Conservation (phyloP, 495 filamentous ascomycete genomes). For the Opeltia flavorubescens region DNA sequence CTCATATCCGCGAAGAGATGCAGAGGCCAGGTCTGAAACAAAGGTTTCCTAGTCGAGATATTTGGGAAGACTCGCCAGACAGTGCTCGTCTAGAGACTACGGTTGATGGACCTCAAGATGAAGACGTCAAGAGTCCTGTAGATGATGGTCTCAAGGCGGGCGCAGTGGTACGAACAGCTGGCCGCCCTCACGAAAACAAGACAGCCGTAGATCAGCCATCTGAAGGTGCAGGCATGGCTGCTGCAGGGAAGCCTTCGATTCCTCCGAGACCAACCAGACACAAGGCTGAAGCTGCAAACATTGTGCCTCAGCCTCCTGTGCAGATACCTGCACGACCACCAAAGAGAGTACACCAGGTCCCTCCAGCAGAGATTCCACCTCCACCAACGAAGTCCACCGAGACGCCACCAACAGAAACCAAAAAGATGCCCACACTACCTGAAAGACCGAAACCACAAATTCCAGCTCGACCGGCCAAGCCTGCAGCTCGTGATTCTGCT, state of each 20-base stretch:
- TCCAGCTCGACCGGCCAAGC: slow-evolving; percentile 54
- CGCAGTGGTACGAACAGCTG: slow-evolving; percentile 15
- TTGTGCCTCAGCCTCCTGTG: slow-evolving; percentile 4
- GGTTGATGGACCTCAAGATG: slow-evolving; percentile 46
- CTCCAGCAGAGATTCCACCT: slow-evolving; percentile 20
- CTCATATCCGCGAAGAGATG: slow-evolving; percentile 26
- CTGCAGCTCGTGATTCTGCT: slow-evolving; percentile 24
- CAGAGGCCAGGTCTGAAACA: slow-evolving; percentile 43
- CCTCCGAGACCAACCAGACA: slow-evolving; percentile 26
- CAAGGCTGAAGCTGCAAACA: slow-evolving; percentile 20
- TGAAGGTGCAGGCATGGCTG: slow-evolving; percentile 18
- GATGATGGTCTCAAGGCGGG: slow-evolving; percentile 16
- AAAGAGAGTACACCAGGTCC: slow-evolving; percentile 23
- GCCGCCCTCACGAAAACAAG: slow-evolving; percentile 10
- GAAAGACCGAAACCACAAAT: slow-evolving; percentile 71
- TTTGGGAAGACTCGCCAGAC: slow-evolving; percentile 93
- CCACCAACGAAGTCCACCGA: slow-evolving; percentile 9
- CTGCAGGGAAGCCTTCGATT: slow-evolving; percentile 23
- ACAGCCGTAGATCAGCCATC: slow-evolving; percentile 11
- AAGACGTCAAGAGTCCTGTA: slow-evolving; percentile 22
- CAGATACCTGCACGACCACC: slow-evolving; percentile 17
- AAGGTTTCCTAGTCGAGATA: slow-evolving; percentile 84
- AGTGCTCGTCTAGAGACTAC: slow-evolving; percentile 69
- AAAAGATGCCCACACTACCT: slow-evolving; percentile 41
- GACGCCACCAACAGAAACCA: slow-evolving; percentile 30